phyloP scores from a whole-genome alignment of 257 asterid genomes.

The Primulina eburnea region DNA sequence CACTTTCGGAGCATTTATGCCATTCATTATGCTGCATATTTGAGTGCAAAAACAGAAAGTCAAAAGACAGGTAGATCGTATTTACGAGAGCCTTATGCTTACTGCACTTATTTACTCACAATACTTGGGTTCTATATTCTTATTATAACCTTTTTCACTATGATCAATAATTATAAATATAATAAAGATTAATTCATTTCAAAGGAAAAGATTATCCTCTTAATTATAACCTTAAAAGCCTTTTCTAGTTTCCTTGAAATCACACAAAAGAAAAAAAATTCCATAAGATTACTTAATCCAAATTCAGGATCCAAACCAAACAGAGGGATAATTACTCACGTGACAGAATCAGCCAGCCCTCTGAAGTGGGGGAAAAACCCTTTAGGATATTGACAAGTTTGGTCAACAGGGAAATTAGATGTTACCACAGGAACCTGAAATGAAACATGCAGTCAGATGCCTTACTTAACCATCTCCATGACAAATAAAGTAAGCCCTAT shows the following conservation, averaged over 20 bases:
- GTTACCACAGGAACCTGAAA: constrained; percentile 97
- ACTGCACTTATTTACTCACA: constrained; percentile 16
- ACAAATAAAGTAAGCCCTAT: background rate
- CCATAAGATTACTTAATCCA: background rate
- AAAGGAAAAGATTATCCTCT: too few relatives aligned
- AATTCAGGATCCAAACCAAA: constrained; percentile 19
- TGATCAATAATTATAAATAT: too few relatives aligned
- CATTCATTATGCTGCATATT: constrained; percentile 85
- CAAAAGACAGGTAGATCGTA: constrained; percentile 20
- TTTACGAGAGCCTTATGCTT: constrained; percentile 25
- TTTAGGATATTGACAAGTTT: constrained; percentile 72
- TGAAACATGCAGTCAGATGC: constrained; percentile 27
- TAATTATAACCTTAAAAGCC: too few relatives aligned
- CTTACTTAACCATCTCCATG: constrained; percentile 20
- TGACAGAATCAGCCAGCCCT: constrained; percentile 85
- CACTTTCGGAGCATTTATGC: constrained; percentile 97
- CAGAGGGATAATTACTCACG: constrained; percentile 49
- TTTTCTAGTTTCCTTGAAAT: background rate
- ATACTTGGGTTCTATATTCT: background rate
- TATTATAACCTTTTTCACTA: too few relatives aligned
- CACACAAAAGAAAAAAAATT: background rate
- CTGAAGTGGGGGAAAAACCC: constrained; percentile 91
- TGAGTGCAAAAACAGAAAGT: constrained; percentile 13
- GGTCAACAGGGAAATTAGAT: constrained; percentile 82
- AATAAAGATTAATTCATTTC: too few relatives aligned